Evolutionary conservation across 2,329 filamentous ascomycete genomes (phyloP), one percentile per base, ranked within the genome.

Genomic region (Berkeleyomyces rouxiae): DNA sequence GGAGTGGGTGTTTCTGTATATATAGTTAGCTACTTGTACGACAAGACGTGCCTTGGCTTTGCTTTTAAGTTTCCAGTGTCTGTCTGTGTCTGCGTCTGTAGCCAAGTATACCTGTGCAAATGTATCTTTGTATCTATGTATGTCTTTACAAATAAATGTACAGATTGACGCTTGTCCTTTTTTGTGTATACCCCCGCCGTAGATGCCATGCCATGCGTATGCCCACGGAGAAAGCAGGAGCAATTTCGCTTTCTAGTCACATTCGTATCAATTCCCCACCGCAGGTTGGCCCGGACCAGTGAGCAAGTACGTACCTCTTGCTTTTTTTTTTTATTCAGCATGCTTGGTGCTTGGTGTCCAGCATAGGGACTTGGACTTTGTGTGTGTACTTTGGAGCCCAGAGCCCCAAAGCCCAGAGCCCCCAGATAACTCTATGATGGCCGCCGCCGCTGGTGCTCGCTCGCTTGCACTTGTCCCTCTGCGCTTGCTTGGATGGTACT

Each of bases 241-340:
- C 59, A 66, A 65, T 66, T 49, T 66, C 65, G 61, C 61, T 65
- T 62, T 64, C 33, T 63, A 37, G 57, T 63, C 63, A 42, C 61
- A 47, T 61, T 63, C 61, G 58, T 62, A 63, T 64, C 53, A 61
- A 60, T 51, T 44, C 59, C 59, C 59, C 57, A 59, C 62, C 46
- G 47, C 47, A 51, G 42, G 23, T 47, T 40, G 57, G 57, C 39
- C 57, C 39, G 49, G 49, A 13, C 49, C 43, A 31, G 33, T 23
- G 2, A 2, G 7, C 31, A 16, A 53, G 49, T 53, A 37, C 11
- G 10, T 53, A 39, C 33, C 49, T 53, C 33, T 53, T 39, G 4
- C 37, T 47, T 9, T 46, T 16, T 16, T 47, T 7, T 49, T 5
- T 16, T n/a, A 6, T 49, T 3, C 23, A 23, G 23, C 47, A 5